phyloP scores from a whole-genome alignment of 495 filamentous ascomycete species.

The Hypoxylon cercidicola region DNA sequence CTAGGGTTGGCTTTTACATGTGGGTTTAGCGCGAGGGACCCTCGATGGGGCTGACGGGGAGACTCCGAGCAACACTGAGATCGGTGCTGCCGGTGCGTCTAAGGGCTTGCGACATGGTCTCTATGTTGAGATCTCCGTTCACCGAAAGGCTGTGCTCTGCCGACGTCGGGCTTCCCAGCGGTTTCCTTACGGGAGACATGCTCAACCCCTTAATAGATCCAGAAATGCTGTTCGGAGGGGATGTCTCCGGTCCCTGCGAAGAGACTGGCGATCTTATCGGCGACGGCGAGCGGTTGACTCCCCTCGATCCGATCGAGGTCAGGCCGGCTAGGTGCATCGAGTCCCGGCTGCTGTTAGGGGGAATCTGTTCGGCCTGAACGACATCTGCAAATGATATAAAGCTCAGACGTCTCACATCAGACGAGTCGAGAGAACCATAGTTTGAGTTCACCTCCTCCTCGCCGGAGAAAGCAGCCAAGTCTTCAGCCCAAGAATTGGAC shows the following conservation, averaged over 20 bases:
- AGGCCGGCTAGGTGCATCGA: constrained; percentile 67
- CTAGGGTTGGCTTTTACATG: neutral
- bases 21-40: constrained; percentile 38
- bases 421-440: constrained; percentile 76
- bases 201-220: constrained; percentile 74
- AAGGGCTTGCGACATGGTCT: constrained; percentile 91
- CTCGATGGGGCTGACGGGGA: constrained; percentile 68
- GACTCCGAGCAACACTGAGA: constrained; percentile 69
- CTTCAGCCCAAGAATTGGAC: constrained; percentile 61
- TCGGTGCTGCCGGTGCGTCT: constrained; percentile 85
- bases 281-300: constrained; percentile 74
- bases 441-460: constrained; percentile 65
- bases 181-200: constrained; percentile 64
- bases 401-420: constrained; percentile 82
- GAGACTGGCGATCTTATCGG: constrained; percentile 77
- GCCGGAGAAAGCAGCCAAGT: constrained; percentile 63
- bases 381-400: constrained; percentile 97
- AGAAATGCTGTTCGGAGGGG: constrained; percentile 74
- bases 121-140: constrained; percentile 79
- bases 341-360: constrained; percentile 65
- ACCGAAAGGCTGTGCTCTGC: constrained; percentile 46
- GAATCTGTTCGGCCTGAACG: constrained; percentile 84
- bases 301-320: constrained; percentile 60
- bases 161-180: constrained; percentile 61
- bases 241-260: constrained; percentile 68